Evolutionary conservation across 441 rosid species (phyloP).

Genomic region (Mallotus japonicus): DNA sequence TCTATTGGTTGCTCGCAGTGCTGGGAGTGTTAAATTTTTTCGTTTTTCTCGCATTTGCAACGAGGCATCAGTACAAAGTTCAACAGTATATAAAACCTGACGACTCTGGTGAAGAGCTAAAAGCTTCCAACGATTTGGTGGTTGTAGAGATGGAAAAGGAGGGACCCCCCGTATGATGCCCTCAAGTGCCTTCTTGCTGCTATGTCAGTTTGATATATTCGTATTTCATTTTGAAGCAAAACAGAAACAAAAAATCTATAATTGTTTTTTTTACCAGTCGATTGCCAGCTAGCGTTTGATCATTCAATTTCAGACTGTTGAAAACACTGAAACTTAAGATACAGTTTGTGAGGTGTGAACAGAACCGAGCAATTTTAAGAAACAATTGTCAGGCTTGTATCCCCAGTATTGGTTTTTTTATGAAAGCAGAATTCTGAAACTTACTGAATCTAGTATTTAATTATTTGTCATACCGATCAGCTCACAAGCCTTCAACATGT

Average conservation of each 20-base stretch:
- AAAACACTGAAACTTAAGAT: not conserved
- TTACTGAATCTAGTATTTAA: not conserved
- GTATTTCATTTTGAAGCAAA: too few relatives aligned
- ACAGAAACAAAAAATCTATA: not conserved
- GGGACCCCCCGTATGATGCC: too few relatives aligned
- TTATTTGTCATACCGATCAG: not conserved
- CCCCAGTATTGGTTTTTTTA: not conserved
- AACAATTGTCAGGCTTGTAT: not conserved
- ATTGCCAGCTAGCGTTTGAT: not conserved
- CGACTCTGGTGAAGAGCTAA: too few relatives aligned
- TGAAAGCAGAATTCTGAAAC: not conserved
- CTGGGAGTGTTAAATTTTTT: too few relatives aligned
- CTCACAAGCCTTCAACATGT: not conserved
- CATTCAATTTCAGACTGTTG: conserved; percentile 5
- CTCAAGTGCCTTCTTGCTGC: too few relatives aligned
- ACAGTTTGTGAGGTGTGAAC: not conserved
- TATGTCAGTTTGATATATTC: too few relatives aligned
- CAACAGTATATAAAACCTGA: too few relatives aligned
- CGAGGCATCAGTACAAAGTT: too few relatives aligned
- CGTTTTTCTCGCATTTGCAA: too few relatives aligned
- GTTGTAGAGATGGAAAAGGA: too few relatives aligned
- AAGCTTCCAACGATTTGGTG: too few relatives aligned
- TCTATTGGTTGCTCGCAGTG: too few relatives aligned
- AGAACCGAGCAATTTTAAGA: not conserved
- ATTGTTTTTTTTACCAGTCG: not conserved